Percentiles rank a stretch among this genome's conserved stretches.
phyloP scores from a whole-genome alignment of 148 eudicot species.

The Camellia lanceoleosa region DNA sequence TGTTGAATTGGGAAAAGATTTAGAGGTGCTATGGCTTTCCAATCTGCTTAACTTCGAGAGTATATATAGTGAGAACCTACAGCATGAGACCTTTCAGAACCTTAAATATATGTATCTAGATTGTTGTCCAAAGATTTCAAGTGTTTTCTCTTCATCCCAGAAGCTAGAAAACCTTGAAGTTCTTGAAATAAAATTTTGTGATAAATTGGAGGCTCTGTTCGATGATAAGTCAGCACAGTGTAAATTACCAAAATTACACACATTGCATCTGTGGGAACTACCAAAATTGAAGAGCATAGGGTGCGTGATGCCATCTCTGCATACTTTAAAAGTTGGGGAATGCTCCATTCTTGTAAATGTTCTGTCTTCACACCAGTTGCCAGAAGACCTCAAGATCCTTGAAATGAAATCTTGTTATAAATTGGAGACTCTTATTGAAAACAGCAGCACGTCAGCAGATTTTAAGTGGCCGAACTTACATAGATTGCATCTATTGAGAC shows the following conservation, averaged over 20 bases:
- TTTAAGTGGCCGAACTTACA: too few relatives aligned
- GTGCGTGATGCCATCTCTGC: conserved; percentile 8
- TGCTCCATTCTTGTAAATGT: conserved; percentile 11
- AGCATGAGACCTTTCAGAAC: conserved; percentile 9
- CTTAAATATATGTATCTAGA: conserved; percentile 29
- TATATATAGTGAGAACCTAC: neutral
- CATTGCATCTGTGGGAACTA: conserved; percentile 22
- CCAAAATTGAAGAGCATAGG: conserved; percentile 16
- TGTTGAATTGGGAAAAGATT: neutral
- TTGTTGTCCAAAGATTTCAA: conserved; percentile 26
- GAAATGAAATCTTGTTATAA: conserved; percentile 15
- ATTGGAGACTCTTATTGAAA: neutral
- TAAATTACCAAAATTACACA: conserved; percentile 10
- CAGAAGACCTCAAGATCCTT: neutral
- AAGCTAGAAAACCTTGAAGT: conserved; percentile 17
- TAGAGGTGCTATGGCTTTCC: conserved; percentile 26
- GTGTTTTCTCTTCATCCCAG: conserved; percentile 15
- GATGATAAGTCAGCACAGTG: neutral
- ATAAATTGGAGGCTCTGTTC: conserved; percentile 17
- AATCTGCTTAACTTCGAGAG: conserved; percentile 14
- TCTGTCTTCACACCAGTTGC: neutral
- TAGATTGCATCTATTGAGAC: too few relatives aligned
- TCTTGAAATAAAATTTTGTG: conserved; percentile 29
- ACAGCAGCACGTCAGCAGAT: too few relatives aligned
- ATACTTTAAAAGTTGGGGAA: neutral